Evolutionary conservation across 805 yeast species (phyloP), one percentile per base, ranked within the genome.

Genomic region (Groenewaldozyma salmanticensis): DNA sequence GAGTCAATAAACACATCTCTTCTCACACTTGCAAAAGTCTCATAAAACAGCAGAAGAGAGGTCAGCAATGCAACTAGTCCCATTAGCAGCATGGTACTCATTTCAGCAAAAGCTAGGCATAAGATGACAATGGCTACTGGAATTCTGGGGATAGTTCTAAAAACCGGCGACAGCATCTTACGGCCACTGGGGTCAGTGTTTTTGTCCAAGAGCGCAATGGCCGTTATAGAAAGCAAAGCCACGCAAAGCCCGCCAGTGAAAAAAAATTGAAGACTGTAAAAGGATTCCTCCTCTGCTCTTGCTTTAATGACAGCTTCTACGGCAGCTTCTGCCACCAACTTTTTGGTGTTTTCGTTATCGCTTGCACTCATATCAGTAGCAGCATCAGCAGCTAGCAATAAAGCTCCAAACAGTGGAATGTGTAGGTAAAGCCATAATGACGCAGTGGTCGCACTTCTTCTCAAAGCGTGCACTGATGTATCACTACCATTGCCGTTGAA

Each of bases 341-440:
- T 43, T 49, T 45, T 46, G 11, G 62, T 43, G 22, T 54, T 52
- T 11, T 42, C 50, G 11, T 50, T 57, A 19, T 62, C 64, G 16
- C 59, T 36, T 18, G 55, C 50, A 9, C 66, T 58, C 40, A 75
- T 51, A 19, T 73, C 76, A 1, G 73, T 74, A 16, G 73, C 77
- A 2, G 80, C 69, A 59, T 76, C 81, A 1, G 81, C 82, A 21
- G 75, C 70, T 24, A 76, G 60, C 5, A 47, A 27, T 27, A 77
- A 54, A 1, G 72, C 53, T 0, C 73, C 77, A 37, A 74, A 66
- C 33, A 75, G 56, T 0, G 79, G 75, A 29, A 75, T 46, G 50
- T 77, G 83, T 5, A 57, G 36, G 45, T 65, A 64, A 3, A 71
- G 56, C 71, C 71, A 77, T 1, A 48, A 1, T 22, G 66, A 52